Conservation (phyloP, 129 eudicot genomes). For the Solidago caesia region DNA sequence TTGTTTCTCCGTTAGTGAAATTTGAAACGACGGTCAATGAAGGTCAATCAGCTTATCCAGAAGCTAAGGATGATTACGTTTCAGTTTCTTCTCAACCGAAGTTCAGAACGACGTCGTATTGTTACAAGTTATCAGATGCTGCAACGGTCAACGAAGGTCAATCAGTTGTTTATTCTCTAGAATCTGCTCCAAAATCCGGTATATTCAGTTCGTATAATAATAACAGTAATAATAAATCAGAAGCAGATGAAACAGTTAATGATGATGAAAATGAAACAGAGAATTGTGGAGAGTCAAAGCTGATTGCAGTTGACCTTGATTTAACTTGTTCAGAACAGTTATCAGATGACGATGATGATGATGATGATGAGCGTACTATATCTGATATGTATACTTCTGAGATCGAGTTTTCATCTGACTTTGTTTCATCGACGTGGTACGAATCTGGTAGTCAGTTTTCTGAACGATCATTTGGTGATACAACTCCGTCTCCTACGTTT, state of each 20-base stretch:
- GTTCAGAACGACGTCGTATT: constrained; percentile 14
- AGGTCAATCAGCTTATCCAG: constrained; percentile 7
- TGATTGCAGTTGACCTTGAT: constrained; percentile 41
- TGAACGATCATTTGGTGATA: constrained; percentile 58
- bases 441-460: constrained; percentile 92
- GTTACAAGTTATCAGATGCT: constrained; percentile 15
- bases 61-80: not conserved
- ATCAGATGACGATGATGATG: constrained; percentile 41
- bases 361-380: constrained; percentile 24
- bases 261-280: constrained; percentile 26
- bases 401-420: constrained; percentile 49
- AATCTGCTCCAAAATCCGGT: constrained; percentile 29
- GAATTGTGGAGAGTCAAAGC: constrained; percentile 40
- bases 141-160: constrained; percentile 28
- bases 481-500: constrained; percentile 57
- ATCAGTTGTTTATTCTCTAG: constrained; percentile 35
- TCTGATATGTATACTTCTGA: constrained; percentile 21
- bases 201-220: constrained; percentile 16
- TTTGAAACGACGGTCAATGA: not conserved
- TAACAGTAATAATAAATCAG: constrained; percentile 17
- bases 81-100: constrained; percentile 19
- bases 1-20: not conserved
- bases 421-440: constrained; percentile 54
- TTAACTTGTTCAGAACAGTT: constrained; percentile 72
- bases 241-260: constrained; percentile 16